phyloP scores from a whole-genome alignment of 2,329 filamentous ascomycete species.

The Trichoderma koningii region DNA sequence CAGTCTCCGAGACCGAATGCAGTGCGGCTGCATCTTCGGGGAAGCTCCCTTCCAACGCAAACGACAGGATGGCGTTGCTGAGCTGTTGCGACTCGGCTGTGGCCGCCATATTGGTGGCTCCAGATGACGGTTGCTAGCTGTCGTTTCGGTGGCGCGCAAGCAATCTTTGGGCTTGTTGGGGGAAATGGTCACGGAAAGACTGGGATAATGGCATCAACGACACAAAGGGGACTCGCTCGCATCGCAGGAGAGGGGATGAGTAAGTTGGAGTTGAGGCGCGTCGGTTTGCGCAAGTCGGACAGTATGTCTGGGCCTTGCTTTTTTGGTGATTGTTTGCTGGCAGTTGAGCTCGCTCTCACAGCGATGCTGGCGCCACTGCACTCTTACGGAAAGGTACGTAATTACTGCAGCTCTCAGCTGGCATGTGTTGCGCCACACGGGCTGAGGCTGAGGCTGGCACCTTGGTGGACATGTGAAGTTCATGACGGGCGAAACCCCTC shows the following conservation, averaged over 20 bases:
- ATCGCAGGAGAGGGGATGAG: constrained; percentile 14
- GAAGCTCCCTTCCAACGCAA: constrained; percentile 46
- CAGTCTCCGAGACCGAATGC: constrained; percentile 42
- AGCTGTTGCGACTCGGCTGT: constrained; percentile 39
- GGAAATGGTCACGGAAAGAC: not conserved
- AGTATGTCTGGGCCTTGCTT: not conserved
- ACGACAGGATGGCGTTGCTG: constrained; percentile 46
- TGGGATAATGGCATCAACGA: not conserved
- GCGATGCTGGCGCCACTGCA: not conserved
- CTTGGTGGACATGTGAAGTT: not conserved
- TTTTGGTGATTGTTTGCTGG: constrained; percentile 5
- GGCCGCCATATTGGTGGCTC: constrained; percentile 37
- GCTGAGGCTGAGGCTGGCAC: constrained; percentile 8
- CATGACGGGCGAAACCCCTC: constrained; percentile 15
- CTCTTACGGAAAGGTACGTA: not conserved
- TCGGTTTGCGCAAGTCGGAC: constrained; percentile 11
- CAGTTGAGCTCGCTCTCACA: not conserved
- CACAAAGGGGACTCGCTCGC: not conserved
- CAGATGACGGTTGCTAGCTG: not conserved
- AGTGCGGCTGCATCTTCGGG: constrained; percentile 45
- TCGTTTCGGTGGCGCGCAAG: not conserved
- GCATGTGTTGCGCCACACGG: constrained; percentile 3
- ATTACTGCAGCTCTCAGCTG: not conserved
- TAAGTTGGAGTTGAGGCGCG: not conserved
- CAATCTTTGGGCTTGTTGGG: not conserved